Percentiles rank a stretch among this genome's conserved stretches.
phyloP scores from a whole-genome alignment of 2,329 filamentous ascomycete genomes.

The Colletotrichum tabaci region DNA sequence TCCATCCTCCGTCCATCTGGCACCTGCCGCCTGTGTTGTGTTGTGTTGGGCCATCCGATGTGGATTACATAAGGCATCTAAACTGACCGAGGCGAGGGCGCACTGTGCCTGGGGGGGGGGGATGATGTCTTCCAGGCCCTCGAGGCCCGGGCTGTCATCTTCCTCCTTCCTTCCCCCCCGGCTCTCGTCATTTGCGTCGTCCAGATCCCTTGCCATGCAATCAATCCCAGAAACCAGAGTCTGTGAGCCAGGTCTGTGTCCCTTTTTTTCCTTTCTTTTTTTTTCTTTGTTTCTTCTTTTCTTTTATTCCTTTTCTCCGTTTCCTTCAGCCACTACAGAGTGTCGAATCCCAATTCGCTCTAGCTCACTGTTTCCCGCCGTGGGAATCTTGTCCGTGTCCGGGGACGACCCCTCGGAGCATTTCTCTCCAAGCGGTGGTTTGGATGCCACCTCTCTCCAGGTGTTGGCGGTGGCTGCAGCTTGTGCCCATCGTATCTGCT shows the following conservation, averaged over 20 bases:
- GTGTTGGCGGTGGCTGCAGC: not conserved
- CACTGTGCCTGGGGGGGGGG: conserved; percentile 18
- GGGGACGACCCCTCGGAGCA: not conserved
- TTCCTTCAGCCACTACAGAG: not conserved
- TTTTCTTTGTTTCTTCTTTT: not conserved
- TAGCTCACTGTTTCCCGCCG: not conserved
- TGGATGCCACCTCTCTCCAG: not conserved
- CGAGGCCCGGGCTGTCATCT: not conserved
- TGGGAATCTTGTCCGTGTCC: conserved; percentile 2
- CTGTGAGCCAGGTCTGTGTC: conserved; percentile 30
- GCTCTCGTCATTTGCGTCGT: conserved; percentile 38
- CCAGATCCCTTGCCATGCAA: conserved; percentile 19
- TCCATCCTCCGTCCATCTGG: too few species aligned
- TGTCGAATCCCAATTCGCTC: not conserved
- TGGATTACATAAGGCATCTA: not conserved
- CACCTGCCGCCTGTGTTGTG: not conserved
- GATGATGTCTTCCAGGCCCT: conserved; percentile 15
- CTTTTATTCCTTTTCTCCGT: not conserved
- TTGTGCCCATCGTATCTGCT: not conserved
- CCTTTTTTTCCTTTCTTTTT: not conserved
- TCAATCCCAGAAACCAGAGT: conserved; percentile 28
- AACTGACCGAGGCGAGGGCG: not conserved
- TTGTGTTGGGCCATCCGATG: not conserved
- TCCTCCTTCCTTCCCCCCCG: conserved; percentile 16
- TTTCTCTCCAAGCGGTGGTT: not conserved